Evolutionary conservation across 805 yeast species (phyloP), one percentile per base, ranked within the genome.

Genomic region (Candida berthetii): DNA sequence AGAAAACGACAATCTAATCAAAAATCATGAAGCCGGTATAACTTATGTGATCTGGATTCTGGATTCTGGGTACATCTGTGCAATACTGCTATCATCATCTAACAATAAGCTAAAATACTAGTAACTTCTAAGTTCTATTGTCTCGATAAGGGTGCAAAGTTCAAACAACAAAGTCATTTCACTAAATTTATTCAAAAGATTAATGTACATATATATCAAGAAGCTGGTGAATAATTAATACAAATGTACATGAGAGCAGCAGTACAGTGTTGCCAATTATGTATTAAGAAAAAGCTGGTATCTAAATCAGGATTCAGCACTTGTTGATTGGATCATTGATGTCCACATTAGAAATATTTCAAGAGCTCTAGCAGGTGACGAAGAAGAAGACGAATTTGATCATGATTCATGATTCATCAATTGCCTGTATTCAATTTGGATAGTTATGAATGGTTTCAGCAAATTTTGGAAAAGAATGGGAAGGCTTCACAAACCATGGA

Each of bases 371-470:
- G 27, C 33, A 17, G 47, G 41, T 20, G 53, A 46, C 5, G 48
- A 45, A 3, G 49, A 46, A 13, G 51, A 41, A 2, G 47, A 48
- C 11, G 47, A 37, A 15, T 38, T 33, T 29, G 31, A 31, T 17
- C 35, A 37, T 3, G 36, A 34, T 9, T 49, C 45, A n/a, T 33
- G 55, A 54, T n/a, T 37, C 49, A 41, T 39, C 46, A 53, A 37
- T 38, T 48, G 3, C 52, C 54, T n/a, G n/a, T n/a, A 1, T 54
- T 45, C 41, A 60, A 56, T 38, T 42, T 56, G 10, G 58, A 55
- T 29, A 47, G 51, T 15, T 45, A 43, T 8, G 55, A 55, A n/a
- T 56, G 59, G 59, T 50, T 54, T 36, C 22, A 40, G 4, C 35
- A 36, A 4, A 35, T 40, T 7, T 42, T 42, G 38, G 28, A 35